These are phyloP conservation scores for Citrullus colocynthis DNA, from an alignment of 306 rosid species.

Conservation along the genomic window DNA sequence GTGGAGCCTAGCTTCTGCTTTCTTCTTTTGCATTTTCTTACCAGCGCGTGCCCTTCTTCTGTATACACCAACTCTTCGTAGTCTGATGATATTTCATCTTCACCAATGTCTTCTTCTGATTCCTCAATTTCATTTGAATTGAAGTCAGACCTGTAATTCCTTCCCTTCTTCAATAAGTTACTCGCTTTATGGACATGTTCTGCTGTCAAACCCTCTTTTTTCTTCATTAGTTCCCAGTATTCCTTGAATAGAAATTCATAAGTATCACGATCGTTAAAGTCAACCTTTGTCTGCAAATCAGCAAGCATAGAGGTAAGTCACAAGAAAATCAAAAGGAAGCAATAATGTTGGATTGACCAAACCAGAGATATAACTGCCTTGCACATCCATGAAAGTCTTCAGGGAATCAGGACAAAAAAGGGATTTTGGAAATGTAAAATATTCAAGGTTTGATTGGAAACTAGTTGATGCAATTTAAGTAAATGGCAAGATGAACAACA, in stretches of 20 bases:
- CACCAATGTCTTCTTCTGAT: slow-evolving; percentile 28
- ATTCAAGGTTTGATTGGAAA: not conserved
- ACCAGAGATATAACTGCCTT: not conserved
- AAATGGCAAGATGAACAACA: not conserved
- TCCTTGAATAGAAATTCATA: slow-evolving; percentile 40
- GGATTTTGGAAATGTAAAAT: not conserved
- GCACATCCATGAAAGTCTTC: not conserved
- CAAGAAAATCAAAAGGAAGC: not conserved
- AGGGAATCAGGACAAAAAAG: not conserved
- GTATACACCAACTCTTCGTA: slow-evolving; percentile 27
- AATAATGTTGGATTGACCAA: not conserved
- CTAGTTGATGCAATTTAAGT: not conserved
- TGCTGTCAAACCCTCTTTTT: slow-evolving; percentile 39
- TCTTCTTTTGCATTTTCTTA: slow-evolving; percentile 22
- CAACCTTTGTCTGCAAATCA: slow-evolving; percentile 33
- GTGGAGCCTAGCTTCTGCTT: slow-evolving; percentile 5
- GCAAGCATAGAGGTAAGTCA: not conserved
- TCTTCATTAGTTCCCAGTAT: slow-evolving; percentile 38
- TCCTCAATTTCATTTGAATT: slow-evolving; percentile 26
- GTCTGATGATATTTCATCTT: slow-evolving; percentile 23
- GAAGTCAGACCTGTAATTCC: slow-evolving; percentile 13
- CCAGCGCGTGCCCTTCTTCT: slow-evolving; percentile 13
- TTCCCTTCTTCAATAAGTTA: slow-evolving; percentile 25
- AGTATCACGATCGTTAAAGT: slow-evolving; percentile 40
- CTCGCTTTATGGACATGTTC: slow-evolving; percentile 18